phyloP scores from a whole-genome alignment of 2,329 filamentous ascomycete species.

The Exophiala aquamarina region DNA sequence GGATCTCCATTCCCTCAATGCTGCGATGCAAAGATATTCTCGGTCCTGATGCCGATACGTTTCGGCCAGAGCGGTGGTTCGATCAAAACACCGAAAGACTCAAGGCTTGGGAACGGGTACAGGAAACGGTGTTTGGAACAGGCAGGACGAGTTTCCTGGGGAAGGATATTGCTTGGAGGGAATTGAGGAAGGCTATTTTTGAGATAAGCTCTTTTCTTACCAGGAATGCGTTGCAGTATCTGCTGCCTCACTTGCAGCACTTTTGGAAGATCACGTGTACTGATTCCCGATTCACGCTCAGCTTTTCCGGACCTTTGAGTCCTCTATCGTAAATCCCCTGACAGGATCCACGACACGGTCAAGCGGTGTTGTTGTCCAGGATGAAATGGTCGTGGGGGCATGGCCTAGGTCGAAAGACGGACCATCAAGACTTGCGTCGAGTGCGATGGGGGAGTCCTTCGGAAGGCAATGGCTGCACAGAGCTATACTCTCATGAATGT shows the following conservation, averaged over 20 bases:
- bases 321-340: constrained; percentile 8
- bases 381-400: constrained; percentile 5
- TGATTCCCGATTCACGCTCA: background rate
- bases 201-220: constrained; percentile 5
- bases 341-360: constrained; percentile 1
- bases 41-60: constrained; percentile 44
- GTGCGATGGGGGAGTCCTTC: too few relatives aligned
- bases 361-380: constrained; percentile 3
- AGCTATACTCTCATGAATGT: too few relatives aligned
- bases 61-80: constrained; percentile 28
- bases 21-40: constrained; percentile 62
- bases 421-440: too few relatives aligned
- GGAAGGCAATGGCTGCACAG: too few relatives aligned
- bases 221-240: background rate
- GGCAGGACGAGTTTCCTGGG: constrained; percentile 13
- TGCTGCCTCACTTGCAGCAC: background rate
- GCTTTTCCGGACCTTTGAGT: constrained; percentile 13
- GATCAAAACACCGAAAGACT: constrained; percentile 11
- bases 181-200: constrained; percentile 12
- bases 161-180: constrained; percentile 15
- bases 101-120: background rate
- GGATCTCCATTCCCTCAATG: constrained; percentile 66
- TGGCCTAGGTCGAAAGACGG: constrained; percentile 4
- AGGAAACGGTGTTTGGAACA: constrained; percentile 12
- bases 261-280: background rate